Base-by-base conservation (phyloP, 768 basidiomycete species). In the Solioccasus polychromus region DNA sequence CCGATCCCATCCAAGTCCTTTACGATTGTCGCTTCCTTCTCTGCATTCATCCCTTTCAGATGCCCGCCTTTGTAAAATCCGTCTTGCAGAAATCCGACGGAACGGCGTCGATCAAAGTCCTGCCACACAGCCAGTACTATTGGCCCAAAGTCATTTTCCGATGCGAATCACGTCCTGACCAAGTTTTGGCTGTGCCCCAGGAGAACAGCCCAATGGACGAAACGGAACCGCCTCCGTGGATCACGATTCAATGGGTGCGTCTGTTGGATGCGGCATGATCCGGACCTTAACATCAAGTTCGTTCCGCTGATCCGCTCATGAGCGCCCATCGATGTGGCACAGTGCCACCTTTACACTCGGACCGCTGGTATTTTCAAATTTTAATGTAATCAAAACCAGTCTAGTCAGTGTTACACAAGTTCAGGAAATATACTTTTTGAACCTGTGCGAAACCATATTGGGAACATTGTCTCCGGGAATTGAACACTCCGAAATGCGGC, bases 1-100 rank as follows among this genome's bases (percentile, higher is more conserved):
- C 52, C 3, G 17, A 45, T 3, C 31, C 54, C 8, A 30, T 73
- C 12, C 66, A 75, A 19, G 39, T 82, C 11, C 64, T 88, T 23
- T 88, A 78, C 57, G 87, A 90, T 60, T 71, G 72, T 52, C 80
- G 88, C 6, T 90, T 85, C 61, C 54, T 79, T 3, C 39, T 89
- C 34, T 57, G 54, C 17, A 70, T 87, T 52, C 48, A 76, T 45
- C 54, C 78, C 12, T 52, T 54, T 26, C 66, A 54, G 32, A 70
- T 82, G 18, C 80, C 82, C 2, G 18, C 44, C 2, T 36, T 60
- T 8, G 28, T 84, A 3, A 46, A 54, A n/a, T 42, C 48, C 17
- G 54, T 54, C 26, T 42, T 79, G 30, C 18, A 51, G 6, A 39
- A 55, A 38, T 45, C 40, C 12, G 48, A 51, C 6, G 28, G 46